Percentiles rank a stretch among this genome's conserved stretches.
Conservation (phyloP, 2,329 filamentous ascomycete genomes). For the Monosporascus sp. region DNA sequence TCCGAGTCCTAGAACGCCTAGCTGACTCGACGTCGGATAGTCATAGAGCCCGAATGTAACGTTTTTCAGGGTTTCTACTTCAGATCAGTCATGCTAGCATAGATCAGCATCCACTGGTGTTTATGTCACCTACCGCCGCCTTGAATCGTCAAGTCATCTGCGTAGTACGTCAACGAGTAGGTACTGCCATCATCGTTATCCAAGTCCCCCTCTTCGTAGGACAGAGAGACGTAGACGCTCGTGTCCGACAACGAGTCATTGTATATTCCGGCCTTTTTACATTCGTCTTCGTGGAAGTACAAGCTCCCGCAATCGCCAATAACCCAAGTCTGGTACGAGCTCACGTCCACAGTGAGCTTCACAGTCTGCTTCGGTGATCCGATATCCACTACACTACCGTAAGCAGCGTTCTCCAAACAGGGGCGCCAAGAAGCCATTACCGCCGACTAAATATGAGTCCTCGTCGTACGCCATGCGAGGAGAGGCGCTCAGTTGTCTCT, state of each 20-base stretch:
- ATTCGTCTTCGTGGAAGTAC: neutral
- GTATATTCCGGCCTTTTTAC: neutral
- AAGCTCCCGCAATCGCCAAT: neutral
- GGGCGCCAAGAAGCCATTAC: neutral
- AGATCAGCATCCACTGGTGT: no score
- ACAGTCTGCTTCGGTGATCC: constrained; percentile 1
- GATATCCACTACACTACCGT: constrained; percentile 1
- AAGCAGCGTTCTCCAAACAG: neutral
- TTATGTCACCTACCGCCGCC: neutral
- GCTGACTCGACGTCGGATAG: constrained; percentile 19
- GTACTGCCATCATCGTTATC: constrained; percentile 2
- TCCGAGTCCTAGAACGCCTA: constrained; percentile 28
- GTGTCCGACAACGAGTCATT: constrained; percentile 1
- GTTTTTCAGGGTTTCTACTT: constrained; percentile 9
- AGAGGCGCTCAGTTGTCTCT: neutral
- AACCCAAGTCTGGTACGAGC: neutral
- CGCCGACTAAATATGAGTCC: neutral
- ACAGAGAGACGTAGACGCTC: neutral
- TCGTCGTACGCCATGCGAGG: neutral
- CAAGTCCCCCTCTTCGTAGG: neutral
- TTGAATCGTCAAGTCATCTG: constrained; percentile 2
- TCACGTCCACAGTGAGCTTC: neutral
- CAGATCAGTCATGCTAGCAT: neutral
- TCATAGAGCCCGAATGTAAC: constrained; percentile 27
- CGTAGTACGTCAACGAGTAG: neutral